A percentile compares a stretch with the other conserved stretches of the same genome.
Evolutionary conservation across 31 red algal genomes (phyloP).

Genomic region (Odonthalia washingtoniensis): DNA sequence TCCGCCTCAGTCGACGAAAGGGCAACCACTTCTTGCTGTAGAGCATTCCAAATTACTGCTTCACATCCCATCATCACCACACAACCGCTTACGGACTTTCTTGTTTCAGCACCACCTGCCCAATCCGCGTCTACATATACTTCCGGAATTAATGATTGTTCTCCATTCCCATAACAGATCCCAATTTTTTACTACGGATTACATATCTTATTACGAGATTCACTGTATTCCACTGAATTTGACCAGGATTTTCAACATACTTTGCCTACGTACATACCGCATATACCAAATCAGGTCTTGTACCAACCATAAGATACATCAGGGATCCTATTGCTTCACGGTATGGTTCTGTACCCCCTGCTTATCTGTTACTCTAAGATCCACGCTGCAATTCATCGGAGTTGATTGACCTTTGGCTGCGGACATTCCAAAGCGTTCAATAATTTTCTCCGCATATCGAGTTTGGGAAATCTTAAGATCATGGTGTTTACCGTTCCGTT

Average conservation of each 20-base stretch:
- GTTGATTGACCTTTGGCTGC: too few relatives aligned
- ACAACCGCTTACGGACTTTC: too few relatives aligned
- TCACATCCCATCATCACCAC: conserved; percentile 4
- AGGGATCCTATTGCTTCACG: not conserved
- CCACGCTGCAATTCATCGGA: conserved; percentile 11
- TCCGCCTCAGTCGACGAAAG: conserved; percentile 34
- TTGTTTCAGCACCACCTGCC: not conserved
- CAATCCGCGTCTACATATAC: conserved; percentile 15
- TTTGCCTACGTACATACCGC: not conserved
- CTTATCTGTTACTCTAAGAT: not conserved
- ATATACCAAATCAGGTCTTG: not conserved
- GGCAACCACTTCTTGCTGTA: conserved; percentile 4
- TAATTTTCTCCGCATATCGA: too few relatives aligned
- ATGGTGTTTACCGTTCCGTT: not conserved
- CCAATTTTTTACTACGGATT: not conserved
- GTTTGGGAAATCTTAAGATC: conserved; percentile 1
- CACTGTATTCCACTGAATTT: conserved; percentile 1
- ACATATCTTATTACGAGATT: not conserved
- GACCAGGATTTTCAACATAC: conserved; percentile 16
- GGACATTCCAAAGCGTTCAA: too few relatives aligned
- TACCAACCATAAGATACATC: conserved; percentile 18
- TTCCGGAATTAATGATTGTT: not conserved
- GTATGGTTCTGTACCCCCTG: not conserved
- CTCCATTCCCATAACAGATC: not conserved
- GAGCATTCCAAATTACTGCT: not conserved